Percentiles rank a stretch among this genome's conserved stretches.
Evolutionary conservation across 768 basidiomycete species (phyloP).

Genomic region (Paxillus involutus): DNA sequence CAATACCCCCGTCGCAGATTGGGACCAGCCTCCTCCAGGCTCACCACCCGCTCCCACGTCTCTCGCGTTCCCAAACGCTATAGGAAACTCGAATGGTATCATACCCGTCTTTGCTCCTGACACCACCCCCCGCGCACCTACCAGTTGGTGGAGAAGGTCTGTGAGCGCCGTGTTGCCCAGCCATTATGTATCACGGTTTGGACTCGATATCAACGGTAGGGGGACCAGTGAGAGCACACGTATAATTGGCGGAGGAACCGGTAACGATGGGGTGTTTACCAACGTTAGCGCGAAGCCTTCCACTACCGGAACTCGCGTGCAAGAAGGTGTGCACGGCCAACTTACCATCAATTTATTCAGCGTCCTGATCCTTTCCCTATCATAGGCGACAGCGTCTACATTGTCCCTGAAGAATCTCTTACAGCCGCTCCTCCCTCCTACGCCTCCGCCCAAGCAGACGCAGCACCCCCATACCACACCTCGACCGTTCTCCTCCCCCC

Average conservation of each 20-base stretch:
- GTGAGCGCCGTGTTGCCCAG: constrained; percentile 55
- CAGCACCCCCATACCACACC: constrained; percentile 98
- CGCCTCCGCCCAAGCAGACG: constrained; percentile 86
- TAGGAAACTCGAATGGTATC: constrained; percentile 74
- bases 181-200: constrained; percentile 45
- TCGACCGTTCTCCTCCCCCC: constrained; percentile 90
- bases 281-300: constrained; percentile 89
- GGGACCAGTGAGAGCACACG: constrained; percentile 34
- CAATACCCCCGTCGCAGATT: constrained; percentile 63
- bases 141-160: constrained; percentile 57
- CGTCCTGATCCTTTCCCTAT: constrained; percentile 1
- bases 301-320: constrained; percentile 53
- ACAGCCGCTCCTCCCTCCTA: constrained; percentile 92
- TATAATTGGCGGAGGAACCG: constrained; percentile 60
- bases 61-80: constrained; percentile 63
- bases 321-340: constrained; percentile 49
- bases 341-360: constrained; percentile 8
- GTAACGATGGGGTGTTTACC: constrained; percentile 91
- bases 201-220: constrained; percentile 36
- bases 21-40: constrained; percentile 80
- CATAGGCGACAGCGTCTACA: constrained; percentile 66
- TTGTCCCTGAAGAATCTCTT: constrained; percentile 81
- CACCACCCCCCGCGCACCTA: constrained; percentile 22
- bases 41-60: constrained; percentile 71
- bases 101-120: constrained; percentile 50